Evolutionary conservation across 2,329 filamentous ascomycete genomes (phyloP), one percentile per base, ranked within the genome.

Genomic region (Macrophomina tecta): DNA sequence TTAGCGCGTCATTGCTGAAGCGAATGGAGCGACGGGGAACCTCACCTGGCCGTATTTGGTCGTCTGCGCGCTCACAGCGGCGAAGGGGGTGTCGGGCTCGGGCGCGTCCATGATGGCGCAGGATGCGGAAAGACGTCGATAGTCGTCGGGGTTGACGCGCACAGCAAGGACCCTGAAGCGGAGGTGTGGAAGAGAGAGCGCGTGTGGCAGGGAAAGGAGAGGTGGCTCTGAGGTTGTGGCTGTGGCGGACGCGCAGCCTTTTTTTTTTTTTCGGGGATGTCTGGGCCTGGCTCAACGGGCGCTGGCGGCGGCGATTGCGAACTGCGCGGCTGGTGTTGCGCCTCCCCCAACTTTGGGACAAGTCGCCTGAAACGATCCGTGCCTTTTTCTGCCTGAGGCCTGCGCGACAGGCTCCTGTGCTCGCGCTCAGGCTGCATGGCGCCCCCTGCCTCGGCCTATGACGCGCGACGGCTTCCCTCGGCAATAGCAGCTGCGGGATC

Each of bases 61-160:
- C 23, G 93, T 97, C 74, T 97, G 94, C 77, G 91, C 89, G 73
- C 89, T 91, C 77, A 97, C 92, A 70, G 93, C 91, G 76, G 90
- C 91, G 82, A 97, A 97, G 82, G 94, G 93, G 80, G 93, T 97
- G 83, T 97, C 93, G 70, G 92, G 90, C 83, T 97, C 93, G 69
- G 90, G 86, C 74, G 89, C 89, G 83, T 97, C 93, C 94, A 97
- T 97, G 68, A 71, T 78, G 72, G 73, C 68, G 40, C 34, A 38
- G 34, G 36, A 12, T 11, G 61, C 36, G 28, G 38, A 34, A 23
- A 40, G 49, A 23, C 12, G 48, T 28, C 48, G 48, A 64, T 11
- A 32, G 38, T 32, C 3, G 40, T 34, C 40, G 56, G 58, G 7
- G 5, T 28, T 28, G 23, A n/a, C 6, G 58, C 58, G 58, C 45